Base-by-base conservation (phyloP, 495 filamentous ascomycete genomes). In the Cryomyces antarcticus region DNA sequence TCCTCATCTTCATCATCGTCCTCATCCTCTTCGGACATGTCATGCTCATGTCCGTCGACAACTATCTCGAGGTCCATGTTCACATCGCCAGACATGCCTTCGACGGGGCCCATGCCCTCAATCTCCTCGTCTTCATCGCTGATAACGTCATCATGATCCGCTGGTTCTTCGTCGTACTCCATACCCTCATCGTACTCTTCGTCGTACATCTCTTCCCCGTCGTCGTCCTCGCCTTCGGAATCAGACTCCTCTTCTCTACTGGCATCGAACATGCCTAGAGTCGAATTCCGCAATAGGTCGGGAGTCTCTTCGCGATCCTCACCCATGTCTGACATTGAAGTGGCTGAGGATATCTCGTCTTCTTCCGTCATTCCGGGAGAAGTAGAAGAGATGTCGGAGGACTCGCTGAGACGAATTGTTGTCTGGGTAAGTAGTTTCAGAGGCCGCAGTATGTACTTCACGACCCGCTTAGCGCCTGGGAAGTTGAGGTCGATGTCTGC, bases 401-500 rank as follows among this genome's bases (percentile, higher is more conserved):
- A 70, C 46, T 88, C 77, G 52, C 84, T 94, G 7, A 96, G 66
- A 33, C 78, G 63, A 37, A 85, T 75, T 1, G 84, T 89, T n/a
- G 82, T 88, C 49, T 80, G 75, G 3, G 88, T 92, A 9, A 99
- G 69, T 34, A 77, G 73, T 49, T 84, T 82, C 4, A 99, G 68
- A 4, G 93, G 86, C 28, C 82, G 77, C 28, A 99, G 67, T 42
- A 99, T 93, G 57, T 93, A 87, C 61, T 96, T 99, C 51, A 99
- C 82, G 11, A 85, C 85, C 9, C 83, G 75, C 62, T 92, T 89
- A 13, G 89, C 84, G 30, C 79, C 76, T 3, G 89, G 89, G 61
- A 87, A 93, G 48, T 92, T 93, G 41, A 96, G 71, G 53, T 99
- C 89, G 43, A 99, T 78, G 49, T 99, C 89, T 9, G 89, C 85